phyloP scores from a whole-genome alignment of 2,329 filamentous ascomycete species.

The Stagonosporopsis vannaccii region DNA sequence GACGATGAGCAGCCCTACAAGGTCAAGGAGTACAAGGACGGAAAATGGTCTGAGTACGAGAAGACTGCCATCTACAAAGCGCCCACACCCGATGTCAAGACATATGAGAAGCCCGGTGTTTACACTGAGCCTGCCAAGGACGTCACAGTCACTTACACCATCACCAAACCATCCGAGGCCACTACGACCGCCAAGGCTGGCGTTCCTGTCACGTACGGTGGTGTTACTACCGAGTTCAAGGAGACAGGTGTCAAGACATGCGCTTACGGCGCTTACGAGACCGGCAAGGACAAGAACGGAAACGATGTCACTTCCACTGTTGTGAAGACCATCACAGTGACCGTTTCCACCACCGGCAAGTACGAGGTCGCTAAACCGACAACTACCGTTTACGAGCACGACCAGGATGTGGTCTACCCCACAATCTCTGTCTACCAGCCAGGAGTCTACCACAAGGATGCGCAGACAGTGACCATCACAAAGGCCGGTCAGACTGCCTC shows the following conservation, averaged over 20 bases:
- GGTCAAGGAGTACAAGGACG: conserved; percentile 41
- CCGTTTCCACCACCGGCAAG: conserved; percentile 31
- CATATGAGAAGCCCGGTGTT: conserved; percentile 38
- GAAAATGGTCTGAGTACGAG: conserved; percentile 39
- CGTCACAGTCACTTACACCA: conserved; percentile 29
- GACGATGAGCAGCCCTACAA: conserved; percentile 34
- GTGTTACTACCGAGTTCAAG: conserved; percentile 28
- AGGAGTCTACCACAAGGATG: conserved; percentile 38
- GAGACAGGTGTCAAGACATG: conserved; percentile 36
- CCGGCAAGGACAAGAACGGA: conserved; percentile 20
- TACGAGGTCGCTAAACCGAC: conserved; percentile 47
- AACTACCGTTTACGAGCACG: conserved; percentile 36
- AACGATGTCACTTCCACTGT: conserved; percentile 33
- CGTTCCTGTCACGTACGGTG: conserved; percentile 39
- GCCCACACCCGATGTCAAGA: conserved; percentile 37
- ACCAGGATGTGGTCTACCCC: conserved; percentile 36
- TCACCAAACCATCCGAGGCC: conserved; percentile 31
- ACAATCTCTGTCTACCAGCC: conserved; percentile 34
- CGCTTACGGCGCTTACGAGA: conserved; percentile 35
- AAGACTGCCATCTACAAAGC: conserved; percentile 32
- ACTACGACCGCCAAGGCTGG: conserved; percentile 31
- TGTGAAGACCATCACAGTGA: conserved; percentile 34
- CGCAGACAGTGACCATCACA: conserved; percentile 45
- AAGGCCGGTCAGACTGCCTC: conserved; percentile 39
- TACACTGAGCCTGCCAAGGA: conserved; percentile 42